Base-by-base conservation (phyloP, 2,329 filamentous ascomycete species). In the Clarireedia hainanense region DNA sequence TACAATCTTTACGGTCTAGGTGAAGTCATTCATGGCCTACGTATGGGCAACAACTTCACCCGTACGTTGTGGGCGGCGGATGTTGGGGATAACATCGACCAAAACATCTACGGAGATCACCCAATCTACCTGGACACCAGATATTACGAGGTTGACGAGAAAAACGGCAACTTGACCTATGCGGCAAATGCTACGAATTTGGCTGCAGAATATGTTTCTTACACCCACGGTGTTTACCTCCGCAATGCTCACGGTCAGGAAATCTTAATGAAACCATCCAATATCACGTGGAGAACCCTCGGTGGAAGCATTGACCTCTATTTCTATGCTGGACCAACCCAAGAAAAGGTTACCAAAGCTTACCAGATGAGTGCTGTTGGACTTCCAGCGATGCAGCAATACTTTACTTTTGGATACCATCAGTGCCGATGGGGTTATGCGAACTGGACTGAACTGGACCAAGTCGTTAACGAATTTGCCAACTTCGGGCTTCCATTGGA, bases 351-450 rank as follows among this genome's bases (percentile, higher is more conserved):
- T 24, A 88, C 83, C 15, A 82, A 81, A 67, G 78, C 86, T 40
- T 94, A 92, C 67, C 84, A 88, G 60, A 70, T 73, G 56, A 83
- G 79, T 52, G 80, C 84, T 1, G 75, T 85, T 51, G 88, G 89
- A 0, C 73, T 88, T 5, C 88, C 89, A 1, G 84, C 84, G 0
- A 84, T 92, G 81, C 86, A 91, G 66, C 84, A 88, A 62, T 94
- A 94, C 72, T 92, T 83, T 76, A 83, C 85, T 0, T 82, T 95
- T 58, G 90, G 90, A 0, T 92, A 80, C 67, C 89, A 95, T 61
- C 89, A 95, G 68, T 92, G 88, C 64, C 79, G 88, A 57, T 94
- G 89, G 84, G 89, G 89, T 0, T 94, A 94, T 68, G 73, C 78
- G 40, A 89, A 88, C 64, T 90, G 86, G 82, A 79, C 80, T 1